A percentile compares a stretch with the other conserved stretches of the same genome.
Evolutionary conservation across 2,329 filamentous ascomycete genomes (phyloP).

Genomic region (Alternaria sp.): DNA sequence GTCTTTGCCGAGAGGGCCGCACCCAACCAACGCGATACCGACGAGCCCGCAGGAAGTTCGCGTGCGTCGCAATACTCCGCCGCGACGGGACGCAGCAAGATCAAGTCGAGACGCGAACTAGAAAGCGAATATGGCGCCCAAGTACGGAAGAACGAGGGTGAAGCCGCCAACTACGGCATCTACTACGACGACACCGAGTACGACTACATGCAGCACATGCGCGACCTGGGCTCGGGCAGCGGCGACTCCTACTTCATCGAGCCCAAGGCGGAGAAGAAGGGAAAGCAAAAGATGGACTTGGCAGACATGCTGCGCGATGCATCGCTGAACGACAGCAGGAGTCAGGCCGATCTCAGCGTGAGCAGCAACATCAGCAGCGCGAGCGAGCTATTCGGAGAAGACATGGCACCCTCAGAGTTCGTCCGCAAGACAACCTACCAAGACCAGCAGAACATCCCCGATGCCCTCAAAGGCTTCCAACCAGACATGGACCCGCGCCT

Average conservation of each 20-base stretch:
- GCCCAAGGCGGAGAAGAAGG: conserved; percentile 68
- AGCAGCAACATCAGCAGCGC: conserved; percentile 51
- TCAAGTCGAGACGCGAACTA: conserved; percentile 77
- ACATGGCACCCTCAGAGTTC: conserved; percentile 80
- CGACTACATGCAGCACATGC: conserved; percentile 99
- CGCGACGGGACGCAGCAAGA: conserved; percentile 52
- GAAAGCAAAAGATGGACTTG: conserved; percentile 75
- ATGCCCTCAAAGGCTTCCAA: conserved; percentile 90
- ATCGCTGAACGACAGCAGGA: conserved; percentile 51
- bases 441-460: conserved; percentile 89
- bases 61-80: conserved; percentile 54
- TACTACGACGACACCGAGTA: conserved; percentile 96
- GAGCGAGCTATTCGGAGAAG: conserved; percentile 70
- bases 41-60: conserved; percentile 55
- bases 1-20: conserved; percentile 75
- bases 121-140: conserved; percentile 73
- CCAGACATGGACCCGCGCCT: conserved; percentile 96
- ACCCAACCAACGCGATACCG: conserved; percentile 41
- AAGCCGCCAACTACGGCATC: conserved; percentile 91
- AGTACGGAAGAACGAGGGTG: conserved; percentile 89
- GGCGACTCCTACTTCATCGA: conserved; percentile 87
- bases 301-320: conserved; percentile 76
- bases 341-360: conserved; percentile 52
- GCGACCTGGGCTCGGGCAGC: conserved; percentile 71
- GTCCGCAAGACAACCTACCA: conserved; percentile 81